phyloP scores from a whole-genome alignment of 2,329 filamentous ascomycete genomes.

The Chaetomium sp. region DNA sequence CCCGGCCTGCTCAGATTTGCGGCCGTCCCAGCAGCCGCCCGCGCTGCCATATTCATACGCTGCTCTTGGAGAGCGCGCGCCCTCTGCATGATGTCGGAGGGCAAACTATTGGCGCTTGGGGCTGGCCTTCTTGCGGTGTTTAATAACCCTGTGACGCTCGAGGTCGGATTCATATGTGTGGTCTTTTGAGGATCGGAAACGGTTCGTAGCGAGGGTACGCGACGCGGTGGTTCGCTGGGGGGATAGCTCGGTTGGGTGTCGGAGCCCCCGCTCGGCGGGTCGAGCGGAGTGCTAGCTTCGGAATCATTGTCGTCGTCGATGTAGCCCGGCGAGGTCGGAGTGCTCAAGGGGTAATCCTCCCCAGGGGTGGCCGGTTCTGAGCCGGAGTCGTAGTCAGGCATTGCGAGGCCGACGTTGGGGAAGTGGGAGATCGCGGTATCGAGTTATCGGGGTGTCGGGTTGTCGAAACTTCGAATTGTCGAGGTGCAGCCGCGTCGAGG shows the following conservation, averaged over 20 bases:
- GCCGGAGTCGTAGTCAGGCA: slow-evolving; percentile 27
- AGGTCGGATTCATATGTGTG: slow-evolving; percentile 66
- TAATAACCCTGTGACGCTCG: slow-evolving; percentile 73
- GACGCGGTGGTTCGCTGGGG: slow-evolving; percentile 35
- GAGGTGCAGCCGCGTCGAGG: too few relatives aligned
- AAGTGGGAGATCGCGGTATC: not conserved
- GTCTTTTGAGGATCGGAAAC: slow-evolving; percentile 50
- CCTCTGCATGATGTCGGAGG: slow-evolving; percentile 37
- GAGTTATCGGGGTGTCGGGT: too few relatives aligned
- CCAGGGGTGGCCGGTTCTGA: slow-evolving; percentile 42
- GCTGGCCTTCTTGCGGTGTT: slow-evolving; percentile 55
- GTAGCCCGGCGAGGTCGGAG: slow-evolving; percentile 39
- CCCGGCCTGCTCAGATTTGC: too few relatives aligned
- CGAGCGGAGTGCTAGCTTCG: slow-evolving; percentile 43
- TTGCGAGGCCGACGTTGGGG: slow-evolving; percentile 13
- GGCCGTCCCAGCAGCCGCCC: slow-evolving; percentile 12
- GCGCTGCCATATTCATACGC: slow-evolving; percentile 29
- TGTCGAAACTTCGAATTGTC: too few relatives aligned
- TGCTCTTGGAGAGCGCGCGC: slow-evolving; percentile 32
- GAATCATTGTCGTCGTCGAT: slow-evolving; percentile 40
- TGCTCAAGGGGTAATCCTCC: slow-evolving; percentile 37
- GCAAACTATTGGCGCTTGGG: slow-evolving; percentile 33
- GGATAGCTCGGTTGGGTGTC: slow-evolving; percentile 21
- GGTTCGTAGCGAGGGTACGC: slow-evolving; percentile 54
- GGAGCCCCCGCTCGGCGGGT: slow-evolving; percentile 30